Conservation (phyloP, 768 basidiomycete species). For the Panaeolus papilionaceus region DNA sequence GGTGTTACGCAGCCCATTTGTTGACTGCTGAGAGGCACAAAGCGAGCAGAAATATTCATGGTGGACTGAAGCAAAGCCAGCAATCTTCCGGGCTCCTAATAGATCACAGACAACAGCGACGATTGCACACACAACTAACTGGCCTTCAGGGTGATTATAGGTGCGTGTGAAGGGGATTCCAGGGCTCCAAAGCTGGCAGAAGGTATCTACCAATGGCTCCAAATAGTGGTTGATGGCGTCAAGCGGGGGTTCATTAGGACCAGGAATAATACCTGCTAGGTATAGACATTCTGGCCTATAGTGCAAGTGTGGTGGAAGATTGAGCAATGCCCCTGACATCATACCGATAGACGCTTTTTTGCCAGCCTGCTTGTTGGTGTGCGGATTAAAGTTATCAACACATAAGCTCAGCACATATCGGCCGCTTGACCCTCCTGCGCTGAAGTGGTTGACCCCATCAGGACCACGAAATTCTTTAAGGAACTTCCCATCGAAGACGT, state of each 20-base stretch:
- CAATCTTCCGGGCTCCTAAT: slow-evolving; percentile 22
- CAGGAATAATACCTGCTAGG: slow-evolving; percentile 16
- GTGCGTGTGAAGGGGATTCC: slow-evolving; percentile 6
- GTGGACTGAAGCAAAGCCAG: slow-evolving; percentile 5
- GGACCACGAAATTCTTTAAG: slow-evolving; percentile 1
- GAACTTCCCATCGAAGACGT: slow-evolving; percentile 3
- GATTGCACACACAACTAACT: slow-evolving; percentile 13
- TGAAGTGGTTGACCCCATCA: background rate
- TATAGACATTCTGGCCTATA: slow-evolving; percentile 9
- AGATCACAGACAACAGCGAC: slow-evolving; percentile 21
- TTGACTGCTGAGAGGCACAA: slow-evolving; percentile 24
- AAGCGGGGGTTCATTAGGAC: slow-evolving; percentile 12
- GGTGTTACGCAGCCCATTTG: slow-evolving; percentile 19
- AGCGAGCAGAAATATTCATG: slow-evolving; percentile 20
- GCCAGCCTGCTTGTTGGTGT: slow-evolving; percentile 9
- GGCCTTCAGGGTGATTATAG: slow-evolving; percentile 1
- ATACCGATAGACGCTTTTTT: slow-evolving; percentile 9
- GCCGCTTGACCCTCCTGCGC: background rate
- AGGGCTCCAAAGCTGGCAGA: slow-evolving; percentile 1
- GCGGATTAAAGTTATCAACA: slow-evolving; percentile 12
- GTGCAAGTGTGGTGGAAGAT: slow-evolving; percentile 8
- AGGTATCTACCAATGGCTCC: background rate
- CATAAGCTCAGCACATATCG: background rate
- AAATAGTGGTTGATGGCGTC: slow-evolving; percentile 15
- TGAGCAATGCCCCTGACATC: slow-evolving; percentile 1